phyloP scores from a whole-genome alignment of 75 land plant species.

The Sequoiadendron giganteum region DNA sequence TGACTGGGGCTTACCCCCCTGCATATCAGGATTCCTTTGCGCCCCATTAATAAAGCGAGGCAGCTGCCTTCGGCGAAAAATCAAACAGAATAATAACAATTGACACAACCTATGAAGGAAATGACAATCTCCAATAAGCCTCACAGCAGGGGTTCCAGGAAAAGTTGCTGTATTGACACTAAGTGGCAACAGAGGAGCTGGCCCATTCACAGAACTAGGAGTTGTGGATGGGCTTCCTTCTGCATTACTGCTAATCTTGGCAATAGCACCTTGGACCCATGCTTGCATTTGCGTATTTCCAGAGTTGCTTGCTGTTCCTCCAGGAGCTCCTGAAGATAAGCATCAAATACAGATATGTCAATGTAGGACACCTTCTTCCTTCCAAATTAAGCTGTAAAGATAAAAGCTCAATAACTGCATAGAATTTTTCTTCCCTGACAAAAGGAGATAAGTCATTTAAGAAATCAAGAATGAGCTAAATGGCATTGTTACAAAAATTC shows the following conservation, averaged over 20 bases:
- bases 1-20: conserved; percentile 32
- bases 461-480: neutral
- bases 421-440: neutral
- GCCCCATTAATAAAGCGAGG: conserved; percentile 46
- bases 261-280: conserved; percentile 99
- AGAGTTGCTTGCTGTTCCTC: conserved; percentile 50
- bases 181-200: conserved; percentile 60
- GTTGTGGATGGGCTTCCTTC: conserved; percentile 60
- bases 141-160: conserved; percentile 99
- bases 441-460: neutral
- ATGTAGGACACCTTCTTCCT: neutral
- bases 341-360: neutral
- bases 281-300: conserved; percentile 93
- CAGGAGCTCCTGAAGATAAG: conserved; percentile 43
- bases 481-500: neutral
- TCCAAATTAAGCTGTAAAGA: neutral
- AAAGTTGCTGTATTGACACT: conserved; percentile 93
- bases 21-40: conserved; percentile 52
- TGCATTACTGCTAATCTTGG: conserved; percentile 83
- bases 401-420: neutral
- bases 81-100: conserved; percentile 85
- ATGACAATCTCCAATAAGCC: conserved; percentile 97
- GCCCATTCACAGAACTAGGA: conserved; percentile 60
- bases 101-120: conserved; percentile 97
- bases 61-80: conserved; percentile 79